Base-by-base conservation (phyloP, 2,329 filamentous ascomycete species). In the Aspergillus vadensis region DNA sequence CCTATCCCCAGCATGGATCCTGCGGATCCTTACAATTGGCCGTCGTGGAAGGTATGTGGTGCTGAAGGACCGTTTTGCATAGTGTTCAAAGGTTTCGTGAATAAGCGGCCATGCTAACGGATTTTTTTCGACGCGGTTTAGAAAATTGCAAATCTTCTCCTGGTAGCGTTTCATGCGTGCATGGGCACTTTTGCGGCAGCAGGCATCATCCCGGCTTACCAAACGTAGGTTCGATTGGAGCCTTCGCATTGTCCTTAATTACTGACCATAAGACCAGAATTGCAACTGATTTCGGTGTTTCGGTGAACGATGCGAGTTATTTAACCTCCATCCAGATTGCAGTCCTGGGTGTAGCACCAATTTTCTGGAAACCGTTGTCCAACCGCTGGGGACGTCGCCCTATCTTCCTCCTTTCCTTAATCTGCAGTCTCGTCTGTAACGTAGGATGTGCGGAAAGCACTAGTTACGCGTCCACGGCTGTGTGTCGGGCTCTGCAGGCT, bases 1-100 rank as follows among this genome's bases (percentile, higher is more conserved):
- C 84, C 84, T 2, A 71, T 86, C 23, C 84, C 84, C 5, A 77
- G 77, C 15, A 77, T 79, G 67, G 77, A 77, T 49, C 77, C 80
- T 49, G 81, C 80, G 5, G 84, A 86, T 65, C 84, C 84, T 8
- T 85, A 83, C 68, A 86, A 86, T 63, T 86, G 83, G 83, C 79
- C 82, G 7, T 70, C 71, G 50, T 82, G 81, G 79, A 85, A 83
- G 76, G 81, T 80, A 57, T 19, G 61, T 61, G 5, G 12, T 25
- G 9, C 55, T 27, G 32, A 9, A 32, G 8, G 1, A 23, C 12
- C 27, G 10, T 19, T 15, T 10, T 14, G 21, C n/a, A 8, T 15
- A 10, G 15, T 15, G 23, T 43, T 43, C 10, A 60, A 30, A n/a
- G n/a, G 41, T 43, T 19, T 21, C 21, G n/a, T 10, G 23, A 15